Percentiles rank a stretch among this genome's conserved stretches.
Evolutionary conservation across 2,329 filamentous ascomycete species (phyloP).

Genomic region (Neofusicoccum umdonicola): DNA sequence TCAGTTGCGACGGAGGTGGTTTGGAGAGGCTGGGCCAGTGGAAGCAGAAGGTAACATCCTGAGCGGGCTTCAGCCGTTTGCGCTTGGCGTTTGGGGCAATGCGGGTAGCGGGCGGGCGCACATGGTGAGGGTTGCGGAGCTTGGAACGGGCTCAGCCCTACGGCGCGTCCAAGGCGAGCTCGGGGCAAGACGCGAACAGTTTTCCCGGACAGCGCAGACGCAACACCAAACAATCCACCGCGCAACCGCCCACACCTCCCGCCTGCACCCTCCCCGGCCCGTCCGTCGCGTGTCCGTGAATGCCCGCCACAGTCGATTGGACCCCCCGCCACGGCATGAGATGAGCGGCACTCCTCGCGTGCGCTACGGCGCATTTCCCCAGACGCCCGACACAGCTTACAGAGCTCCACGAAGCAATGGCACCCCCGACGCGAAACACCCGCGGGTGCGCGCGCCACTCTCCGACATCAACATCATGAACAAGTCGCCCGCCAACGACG

Average conservation of each 20-base stretch:
- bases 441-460: slow-evolving; percentile 31
- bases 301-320: slow-evolving; percentile 3
- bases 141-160: slow-evolving; percentile 8
- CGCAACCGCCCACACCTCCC: not conserved
- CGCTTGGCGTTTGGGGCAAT: not conserved
- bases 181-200: slow-evolving; percentile 21
- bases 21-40: not conserved
- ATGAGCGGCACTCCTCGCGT: slow-evolving; percentile 83
- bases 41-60: not conserved
- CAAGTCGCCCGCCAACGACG: slow-evolving; percentile 21
- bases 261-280: slow-evolving; percentile 8
- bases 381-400: slow-evolving; percentile 60
- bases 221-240: slow-evolving; percentile 19
- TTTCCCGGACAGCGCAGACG: slow-evolving; percentile 27
- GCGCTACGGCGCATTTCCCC: slow-evolving; percentile 73
- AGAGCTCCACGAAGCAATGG: slow-evolving; percentile 18
- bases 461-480: slow-evolving; percentile 32
- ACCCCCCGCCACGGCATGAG: slow-evolving; percentile 48
- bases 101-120: not conserved
- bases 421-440: slow-evolving; percentile 22
- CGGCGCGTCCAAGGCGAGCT: slow-evolving; percentile 18
- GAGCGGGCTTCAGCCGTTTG: not conserved
- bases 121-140: slow-evolving; percentile 4
- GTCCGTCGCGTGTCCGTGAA: not conserved
- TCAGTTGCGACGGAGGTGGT: not conserved